Evolutionary conservation across 805 yeast genomes (phyloP).

Genomic region (Tetrapisispora iriomotensis): DNA sequence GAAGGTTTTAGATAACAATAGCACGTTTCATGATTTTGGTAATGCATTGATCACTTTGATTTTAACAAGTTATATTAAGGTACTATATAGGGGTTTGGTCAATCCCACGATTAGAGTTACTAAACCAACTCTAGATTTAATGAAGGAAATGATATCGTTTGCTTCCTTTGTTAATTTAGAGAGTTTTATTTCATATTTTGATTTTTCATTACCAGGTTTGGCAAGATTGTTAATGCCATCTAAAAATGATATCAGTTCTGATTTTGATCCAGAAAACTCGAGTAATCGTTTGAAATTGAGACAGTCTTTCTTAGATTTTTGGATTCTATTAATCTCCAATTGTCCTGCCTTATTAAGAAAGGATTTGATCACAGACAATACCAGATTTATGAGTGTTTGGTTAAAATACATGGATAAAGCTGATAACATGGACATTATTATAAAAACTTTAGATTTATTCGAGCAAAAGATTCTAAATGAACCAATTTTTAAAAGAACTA

Average conservation of each 20-base stretch:
- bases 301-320: slow-evolving; percentile 47
- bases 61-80: slow-evolving; percentile 46
- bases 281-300: slow-evolving; percentile 39
- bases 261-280: slow-evolving; percentile 24
- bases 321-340: slow-evolving; percentile 41
- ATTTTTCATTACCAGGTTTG: slow-evolving; percentile 50
- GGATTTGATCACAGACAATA: slow-evolving; percentile 47
- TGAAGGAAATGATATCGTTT: slow-evolving; percentile 42
- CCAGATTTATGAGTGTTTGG: slow-evolving; percentile 54
- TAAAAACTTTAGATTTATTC: slow-evolving; percentile 37
- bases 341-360: slow-evolving; percentile 51
- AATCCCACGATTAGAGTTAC: slow-evolving; percentile 48
- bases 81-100: slow-evolving; percentile 58
- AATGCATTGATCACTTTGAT: slow-evolving; percentile 35
- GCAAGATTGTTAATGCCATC: slow-evolving; percentile 53
- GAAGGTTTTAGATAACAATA: slow-evolving; percentile 13
- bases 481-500: slow-evolving; percentile 47
- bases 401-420: slow-evolving; percentile 49
- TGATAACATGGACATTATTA: slow-evolving; percentile 41
- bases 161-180: slow-evolving; percentile 42
- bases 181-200: slow-evolving; percentile 56
- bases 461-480: slow-evolving; percentile 48
- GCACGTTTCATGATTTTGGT: slow-evolving; percentile 15
- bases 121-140: slow-evolving; percentile 49
- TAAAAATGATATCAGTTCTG: slow-evolving; percentile 35